A percentile compares a stretch with the other conserved stretches of the same genome.
phyloP scores from a whole-genome alignment of 2,329 filamentous ascomycete genomes.

The Colletotrichum viniferum region DNA sequence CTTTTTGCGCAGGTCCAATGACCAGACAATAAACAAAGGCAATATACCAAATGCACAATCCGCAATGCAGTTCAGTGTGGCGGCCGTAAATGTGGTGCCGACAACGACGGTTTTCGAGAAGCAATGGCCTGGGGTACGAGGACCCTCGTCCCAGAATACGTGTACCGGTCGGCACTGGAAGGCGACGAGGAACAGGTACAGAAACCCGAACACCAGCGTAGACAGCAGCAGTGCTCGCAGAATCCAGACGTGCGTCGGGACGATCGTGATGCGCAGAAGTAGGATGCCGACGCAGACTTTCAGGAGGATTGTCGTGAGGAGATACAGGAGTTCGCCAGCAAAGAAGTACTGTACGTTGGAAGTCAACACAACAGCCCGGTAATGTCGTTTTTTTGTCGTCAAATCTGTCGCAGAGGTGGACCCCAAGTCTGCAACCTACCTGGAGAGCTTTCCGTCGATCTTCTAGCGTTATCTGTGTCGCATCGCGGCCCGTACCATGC shows the following conservation, averaged over 20 bases:
- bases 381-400: neutral
- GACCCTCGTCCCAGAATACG: conserved; percentile 39
- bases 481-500: conserved; percentile 28
- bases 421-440: conserved; percentile 19
- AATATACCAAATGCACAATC: conserved; percentile 44
- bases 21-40: conserved; percentile 43
- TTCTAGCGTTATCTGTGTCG: conserved; percentile 16
- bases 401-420: neutral
- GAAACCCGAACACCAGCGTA: conserved; percentile 36
- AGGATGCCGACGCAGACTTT: conserved; percentile 46
- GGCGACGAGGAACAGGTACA: conserved; percentile 43
- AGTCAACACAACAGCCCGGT: neutral
- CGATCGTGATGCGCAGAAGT: conserved; percentile 42
- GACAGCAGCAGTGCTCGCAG: conserved; percentile 36
- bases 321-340: conserved; percentile 42
- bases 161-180: conserved; percentile 42
- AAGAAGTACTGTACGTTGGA: conserved; percentile 33
- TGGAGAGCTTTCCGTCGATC: conserved; percentile 29
- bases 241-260: conserved; percentile 34
- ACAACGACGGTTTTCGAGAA: conserved; percentile 27
- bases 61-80: conserved; percentile 37
- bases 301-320: conserved; percentile 28
- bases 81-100: conserved; percentile 38
- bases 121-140: conserved; percentile 31
- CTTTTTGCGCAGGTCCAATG: conserved; percentile 40